These are phyloP conservation scores for Exophiala viscosa DNA, from an alignment of 2,329 filamentous ascomycete species.

Conservation along the genomic window DNA sequence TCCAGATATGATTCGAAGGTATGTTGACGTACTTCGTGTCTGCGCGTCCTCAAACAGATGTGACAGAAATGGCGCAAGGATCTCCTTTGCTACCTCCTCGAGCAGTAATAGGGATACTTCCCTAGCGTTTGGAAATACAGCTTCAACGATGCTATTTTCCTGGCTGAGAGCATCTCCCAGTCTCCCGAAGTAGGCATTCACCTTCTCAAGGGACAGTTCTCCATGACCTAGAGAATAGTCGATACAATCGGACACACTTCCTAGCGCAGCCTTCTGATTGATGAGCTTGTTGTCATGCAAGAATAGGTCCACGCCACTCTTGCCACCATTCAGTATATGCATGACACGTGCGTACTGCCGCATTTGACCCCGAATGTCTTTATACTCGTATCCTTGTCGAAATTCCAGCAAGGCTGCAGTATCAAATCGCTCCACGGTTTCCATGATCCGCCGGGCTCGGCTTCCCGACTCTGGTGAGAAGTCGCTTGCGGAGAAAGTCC, in stretches of 20 bases:
- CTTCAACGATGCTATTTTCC: conserved; percentile 73
- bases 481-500: conserved; percentile 75
- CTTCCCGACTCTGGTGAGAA: conserved; percentile 69
- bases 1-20: conserved; percentile 80
- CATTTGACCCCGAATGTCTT: conserved; percentile 87
- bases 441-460: conserved; percentile 67
- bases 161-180: conserved; percentile 75
- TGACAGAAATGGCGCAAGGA: conserved; percentile 80
- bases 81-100: conserved; percentile 76
- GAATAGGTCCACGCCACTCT: conserved; percentile 75
- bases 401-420: conserved; percentile 88
- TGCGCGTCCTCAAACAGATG: conserved; percentile 84
- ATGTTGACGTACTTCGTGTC: conserved; percentile 67
- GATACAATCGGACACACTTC: conserved; percentile 77
- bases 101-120: conserved; percentile 74
- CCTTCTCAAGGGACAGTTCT: conserved; percentile 73
- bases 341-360: conserved; percentile 83
- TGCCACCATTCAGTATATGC: conserved; percentile 74
- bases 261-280: conserved; percentile 65
- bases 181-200: conserved; percentile 73
- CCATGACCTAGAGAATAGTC: conserved; percentile 57
- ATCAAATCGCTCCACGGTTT: conserved; percentile 80
- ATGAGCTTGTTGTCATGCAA: conserved; percentile 86
- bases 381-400: conserved; percentile 82
- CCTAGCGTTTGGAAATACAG: conserved; percentile 70